Percentiles rank a stretch among this genome's conserved stretches.
These are phyloP conservation scores for Globisporangium nodosum DNA, from an alignment of 352 stramenopile genomes.

Conservation along the genomic window DNA sequence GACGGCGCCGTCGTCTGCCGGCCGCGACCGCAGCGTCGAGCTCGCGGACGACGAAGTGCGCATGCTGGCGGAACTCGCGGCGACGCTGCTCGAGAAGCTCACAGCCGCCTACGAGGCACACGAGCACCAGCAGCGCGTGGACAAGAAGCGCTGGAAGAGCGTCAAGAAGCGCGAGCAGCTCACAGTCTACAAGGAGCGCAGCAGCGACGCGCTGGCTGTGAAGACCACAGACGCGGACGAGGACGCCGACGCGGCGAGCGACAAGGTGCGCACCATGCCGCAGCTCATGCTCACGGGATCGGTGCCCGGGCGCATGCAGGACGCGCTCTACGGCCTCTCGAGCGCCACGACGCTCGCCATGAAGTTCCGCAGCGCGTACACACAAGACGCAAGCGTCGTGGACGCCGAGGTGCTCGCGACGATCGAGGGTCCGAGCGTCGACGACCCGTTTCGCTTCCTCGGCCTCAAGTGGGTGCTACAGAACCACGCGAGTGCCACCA, in stretches of 20 bases:
- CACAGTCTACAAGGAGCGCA: constrained; percentile 39
- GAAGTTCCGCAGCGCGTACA: constrained; percentile 45
- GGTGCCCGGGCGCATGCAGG: constrained; percentile 44
- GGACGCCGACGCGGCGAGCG: too few species aligned
- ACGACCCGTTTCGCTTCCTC: constrained; percentile 50
- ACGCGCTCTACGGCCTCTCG: constrained; percentile 52
- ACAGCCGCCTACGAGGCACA: constrained; percentile 31
- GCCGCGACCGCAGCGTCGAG: constrained; percentile 9
- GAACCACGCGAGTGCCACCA: constrained; percentile 43
- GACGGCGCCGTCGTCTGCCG: constrained; percentile 6
- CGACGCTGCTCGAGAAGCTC: constrained; percentile 34
- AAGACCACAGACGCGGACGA: too few species aligned
- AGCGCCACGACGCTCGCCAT: constrained; percentile 47
- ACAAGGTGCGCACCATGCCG: constrained; percentile 4
- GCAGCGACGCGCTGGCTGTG: background rate
- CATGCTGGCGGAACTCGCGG: constrained; percentile 31
- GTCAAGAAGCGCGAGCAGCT: constrained; percentile 64
- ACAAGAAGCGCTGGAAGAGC: constrained; percentile 56
- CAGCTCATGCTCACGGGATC: constrained; percentile 40
- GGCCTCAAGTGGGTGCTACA: constrained; percentile 63
- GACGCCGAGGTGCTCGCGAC: constrained; percentile 36
- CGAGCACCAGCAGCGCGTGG: constrained; percentile 16
- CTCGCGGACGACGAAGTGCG: constrained; percentile 50
- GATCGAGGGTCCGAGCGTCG: constrained; percentile 30
- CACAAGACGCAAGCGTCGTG: constrained; percentile 8